These are phyloP conservation scores for Ocimum tenuiflorum DNA, from an alignment of 257 asterid species.

Conservation along the genomic window DNA sequence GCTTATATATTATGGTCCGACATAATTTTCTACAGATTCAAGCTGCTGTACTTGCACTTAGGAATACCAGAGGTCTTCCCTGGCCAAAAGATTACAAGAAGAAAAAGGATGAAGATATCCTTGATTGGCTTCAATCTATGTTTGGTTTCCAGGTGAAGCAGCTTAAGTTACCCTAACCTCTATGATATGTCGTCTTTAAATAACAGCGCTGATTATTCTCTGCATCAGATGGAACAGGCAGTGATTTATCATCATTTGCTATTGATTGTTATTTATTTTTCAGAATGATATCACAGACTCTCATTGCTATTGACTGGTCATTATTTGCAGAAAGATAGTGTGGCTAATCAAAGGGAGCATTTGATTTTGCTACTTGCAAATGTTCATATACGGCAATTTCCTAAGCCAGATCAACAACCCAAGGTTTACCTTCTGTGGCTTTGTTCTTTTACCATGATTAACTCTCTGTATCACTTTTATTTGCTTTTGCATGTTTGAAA, in stretches of 20 bases:
- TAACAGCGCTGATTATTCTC: no score
- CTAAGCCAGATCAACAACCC: conserved; percentile 97
- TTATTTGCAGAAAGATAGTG: conserved; percentile 78
- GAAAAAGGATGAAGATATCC: conserved; percentile 95
- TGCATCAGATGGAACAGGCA: no score
- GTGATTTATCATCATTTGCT: no score
- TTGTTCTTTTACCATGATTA: background rate
- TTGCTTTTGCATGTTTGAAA: background rate
- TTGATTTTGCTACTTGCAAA: conserved; percentile 92
- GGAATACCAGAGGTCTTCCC: conserved; percentile 91
- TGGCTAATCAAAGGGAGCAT: conserved; percentile 98
- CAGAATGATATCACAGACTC: background rate
- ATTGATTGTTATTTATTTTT: background rate
- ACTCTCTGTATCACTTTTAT: background rate
- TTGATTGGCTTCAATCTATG: conserved; percentile 99
- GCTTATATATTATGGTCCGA: background rate
- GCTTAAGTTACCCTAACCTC: no score
- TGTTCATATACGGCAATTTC: conserved; percentile 94
- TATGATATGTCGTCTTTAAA: no score
- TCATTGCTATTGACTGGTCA: conserved; percentile 13
- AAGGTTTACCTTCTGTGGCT: conserved; percentile 49
- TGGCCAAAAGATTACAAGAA: conserved; percentile 98
- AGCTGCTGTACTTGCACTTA: conserved; percentile 90
- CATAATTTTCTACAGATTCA: conserved; percentile 55
- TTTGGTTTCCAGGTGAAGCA: conserved; percentile 89